phyloP scores from a whole-genome alignment of 306 rosid genomes.

The Acacia confusa region DNA sequence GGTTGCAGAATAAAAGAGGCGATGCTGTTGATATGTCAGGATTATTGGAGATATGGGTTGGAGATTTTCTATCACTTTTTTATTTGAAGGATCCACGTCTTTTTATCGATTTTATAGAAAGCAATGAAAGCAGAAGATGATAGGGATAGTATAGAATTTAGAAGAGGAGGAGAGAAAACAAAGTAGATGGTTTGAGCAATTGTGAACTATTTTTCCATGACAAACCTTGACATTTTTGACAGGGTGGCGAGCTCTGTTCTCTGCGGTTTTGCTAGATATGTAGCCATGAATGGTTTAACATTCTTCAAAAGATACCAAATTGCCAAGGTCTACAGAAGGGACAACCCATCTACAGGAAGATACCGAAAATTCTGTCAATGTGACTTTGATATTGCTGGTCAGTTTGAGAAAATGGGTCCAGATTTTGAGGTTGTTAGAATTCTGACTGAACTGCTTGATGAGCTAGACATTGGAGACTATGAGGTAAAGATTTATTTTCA shows the following conservation, averaged over 20 bases:
- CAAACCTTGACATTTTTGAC: conserved; percentile 31
- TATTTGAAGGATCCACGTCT: conserved; percentile 48
- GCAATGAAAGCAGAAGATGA: conserved; percentile 83
- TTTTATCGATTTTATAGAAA: conserved; percentile 72
- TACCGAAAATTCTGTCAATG: conserved; percentile 95
- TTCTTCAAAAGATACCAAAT: conserved; percentile 91
- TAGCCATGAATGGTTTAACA: conserved; percentile 88
- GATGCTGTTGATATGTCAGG: conserved; percentile 36
- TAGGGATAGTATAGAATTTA: conserved; percentile 76
- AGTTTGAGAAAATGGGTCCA: conserved; percentile 79
- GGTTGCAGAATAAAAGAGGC: conserved; percentile 44
- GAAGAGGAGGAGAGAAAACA: background rate
- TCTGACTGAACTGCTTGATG: conserved; percentile 86
- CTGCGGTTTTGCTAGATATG: conserved; percentile 84
- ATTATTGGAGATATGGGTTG: conserved; percentile 51
- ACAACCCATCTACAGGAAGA: conserved; percentile 96
- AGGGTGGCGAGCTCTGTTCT: conserved; percentile 94
- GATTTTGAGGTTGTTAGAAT: conserved; percentile 86
- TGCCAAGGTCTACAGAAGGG: conserved; percentile 94
- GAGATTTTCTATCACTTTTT: conserved; percentile 54
- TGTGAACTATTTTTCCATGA: background rate
- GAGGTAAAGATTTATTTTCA: conserved; percentile 60
- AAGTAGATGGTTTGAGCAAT: background rate
- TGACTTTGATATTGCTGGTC: conserved; percentile 94
- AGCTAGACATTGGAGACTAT: conserved; percentile 77